These are phyloP conservation scores for Thalassiosira ordinaria DNA, from an alignment of 352 stramenopile species.

Conservation along the genomic window DNA sequence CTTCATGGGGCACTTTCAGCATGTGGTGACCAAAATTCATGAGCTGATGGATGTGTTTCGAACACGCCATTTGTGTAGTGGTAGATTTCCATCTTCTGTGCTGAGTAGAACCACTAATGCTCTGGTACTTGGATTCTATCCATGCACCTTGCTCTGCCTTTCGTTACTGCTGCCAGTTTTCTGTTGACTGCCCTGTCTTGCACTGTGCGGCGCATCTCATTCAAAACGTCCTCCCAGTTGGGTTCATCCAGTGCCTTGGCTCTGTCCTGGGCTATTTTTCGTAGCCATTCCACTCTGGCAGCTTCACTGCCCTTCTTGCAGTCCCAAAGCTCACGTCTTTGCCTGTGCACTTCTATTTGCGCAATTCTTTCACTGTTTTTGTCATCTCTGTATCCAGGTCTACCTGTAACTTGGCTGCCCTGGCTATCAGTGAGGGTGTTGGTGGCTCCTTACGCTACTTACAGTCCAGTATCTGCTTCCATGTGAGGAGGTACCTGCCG, in stretches of 20 bases:
- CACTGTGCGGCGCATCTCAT: conserved; percentile 3
- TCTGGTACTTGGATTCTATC: conserved; percentile 28
- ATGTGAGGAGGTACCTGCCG: background rate
- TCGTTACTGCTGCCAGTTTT: conserved; percentile 12
- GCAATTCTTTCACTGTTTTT: background rate
- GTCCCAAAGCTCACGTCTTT: conserved; percentile 9
- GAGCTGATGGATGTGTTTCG: conserved; percentile 7
- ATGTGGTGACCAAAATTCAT: conserved; percentile 12
- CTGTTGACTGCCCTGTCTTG: conserved; percentile 3
- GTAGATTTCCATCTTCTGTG: conserved; percentile 15
- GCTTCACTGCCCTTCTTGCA: conserved; percentile 13
- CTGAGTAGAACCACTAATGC: conserved; percentile 26
- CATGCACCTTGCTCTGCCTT: background rate
- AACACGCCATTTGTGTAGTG: conserved; percentile 25
- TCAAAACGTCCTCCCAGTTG: conserved; percentile 21
- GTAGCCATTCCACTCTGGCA: conserved; percentile 3
- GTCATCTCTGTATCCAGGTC: background rate
- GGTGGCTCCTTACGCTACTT: background rate
- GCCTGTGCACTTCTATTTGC: background rate
- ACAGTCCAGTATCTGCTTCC: conserved; percentile 7
- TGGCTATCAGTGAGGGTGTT: background rate
- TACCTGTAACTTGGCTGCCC: background rate
- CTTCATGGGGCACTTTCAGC: conserved; percentile 27
- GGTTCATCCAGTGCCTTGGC: background rate
- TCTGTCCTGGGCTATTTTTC: conserved; percentile 4